Percentiles rank a stretch among this genome's conserved stretches.
These are phyloP conservation scores for Aureobasidium musti DNA, from an alignment of 2,329 filamentous ascomycete genomes.

Conservation along the genomic window DNA sequence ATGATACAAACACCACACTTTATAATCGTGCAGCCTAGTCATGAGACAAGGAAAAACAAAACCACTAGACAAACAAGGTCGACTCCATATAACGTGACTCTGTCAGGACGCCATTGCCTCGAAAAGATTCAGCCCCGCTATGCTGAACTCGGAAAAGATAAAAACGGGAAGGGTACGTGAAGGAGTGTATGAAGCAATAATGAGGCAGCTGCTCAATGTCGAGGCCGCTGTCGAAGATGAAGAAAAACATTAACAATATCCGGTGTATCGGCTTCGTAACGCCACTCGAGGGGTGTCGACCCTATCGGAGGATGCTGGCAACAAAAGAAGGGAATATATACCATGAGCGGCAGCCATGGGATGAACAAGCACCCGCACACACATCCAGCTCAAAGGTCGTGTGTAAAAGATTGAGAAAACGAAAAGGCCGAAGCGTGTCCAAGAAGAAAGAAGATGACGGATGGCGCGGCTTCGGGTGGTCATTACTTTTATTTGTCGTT, in stretches of 20 bases:
- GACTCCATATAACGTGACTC: neutral
- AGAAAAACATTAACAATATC: conserved; percentile 30
- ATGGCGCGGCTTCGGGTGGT: conserved; percentile 19
- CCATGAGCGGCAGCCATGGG: conserved; percentile 28
- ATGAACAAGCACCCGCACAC: conserved; percentile 20
- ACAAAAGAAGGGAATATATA: conserved; percentile 20
- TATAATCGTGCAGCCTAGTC: conserved; percentile 10
- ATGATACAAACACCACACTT: conserved; percentile 30
- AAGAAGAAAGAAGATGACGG: conserved; percentile 10
- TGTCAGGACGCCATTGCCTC: conserved; percentile 8
- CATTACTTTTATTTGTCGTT: conserved; percentile 28
- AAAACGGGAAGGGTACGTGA: conserved; percentile 16
- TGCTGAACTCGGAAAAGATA: conserved; percentile 4
- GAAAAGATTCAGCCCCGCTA: conserved; percentile 28
- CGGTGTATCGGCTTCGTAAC: conserved; percentile 11
- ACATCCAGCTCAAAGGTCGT: conserved; percentile 20
- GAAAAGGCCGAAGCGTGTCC: conserved; percentile 16
- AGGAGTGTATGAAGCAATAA: conserved; percentile 21
- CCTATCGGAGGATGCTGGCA: neutral
- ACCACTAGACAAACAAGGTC: conserved; percentile 3
- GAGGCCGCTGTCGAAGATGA: neutral
- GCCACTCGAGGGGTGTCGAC: neutral
- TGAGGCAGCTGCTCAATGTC: neutral
- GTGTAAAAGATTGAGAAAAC: conserved; percentile 11
- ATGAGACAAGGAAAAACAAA: conserved; percentile 14